phyloP scores from a whole-genome alignment of 2,329 filamentous ascomycete species.

The Cordyceps militaris region DNA sequence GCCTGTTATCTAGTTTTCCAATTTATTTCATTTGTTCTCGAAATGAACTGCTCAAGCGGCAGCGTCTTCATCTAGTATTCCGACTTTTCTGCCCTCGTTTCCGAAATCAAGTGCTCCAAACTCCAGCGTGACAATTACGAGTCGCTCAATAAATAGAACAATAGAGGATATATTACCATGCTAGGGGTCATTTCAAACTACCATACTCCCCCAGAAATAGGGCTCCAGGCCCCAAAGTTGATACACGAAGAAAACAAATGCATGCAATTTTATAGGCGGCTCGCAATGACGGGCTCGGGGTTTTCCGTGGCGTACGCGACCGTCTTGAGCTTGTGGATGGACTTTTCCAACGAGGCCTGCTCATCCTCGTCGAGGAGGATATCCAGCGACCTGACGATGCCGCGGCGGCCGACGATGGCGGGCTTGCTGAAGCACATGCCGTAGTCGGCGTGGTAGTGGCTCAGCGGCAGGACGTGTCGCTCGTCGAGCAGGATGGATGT shows the following conservation, averaged over 20 bases:
- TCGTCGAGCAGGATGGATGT: slow-evolving; percentile 42
- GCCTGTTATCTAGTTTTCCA: no score
- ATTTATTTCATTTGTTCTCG: no score
- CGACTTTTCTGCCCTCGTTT: no score
- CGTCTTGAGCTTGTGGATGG: slow-evolving; percentile 11
- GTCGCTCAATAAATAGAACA: slow-evolving; percentile 1
- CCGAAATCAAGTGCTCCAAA: neutral
- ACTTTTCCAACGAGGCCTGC: slow-evolving; percentile 12
- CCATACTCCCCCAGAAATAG: slow-evolving; percentile 1
- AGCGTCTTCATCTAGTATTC: neutral
- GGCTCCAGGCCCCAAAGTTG: slow-evolving; percentile 3
- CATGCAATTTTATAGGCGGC: slow-evolving; percentile 2
- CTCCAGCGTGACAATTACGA: neutral
- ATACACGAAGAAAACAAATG: slow-evolving; percentile 7
- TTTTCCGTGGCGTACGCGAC: slow-evolving; percentile 11
- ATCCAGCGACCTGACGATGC: slow-evolving; percentile 24
- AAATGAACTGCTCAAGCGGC: no score
- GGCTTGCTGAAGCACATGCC: slow-evolving; percentile 44
- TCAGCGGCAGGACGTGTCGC: slow-evolving; percentile 38
- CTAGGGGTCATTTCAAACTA: slow-evolving; percentile 9
- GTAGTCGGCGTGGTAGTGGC: slow-evolving; percentile 40
- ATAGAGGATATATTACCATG: slow-evolving; percentile 12
- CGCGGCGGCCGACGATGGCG: slow-evolving; percentile 39
- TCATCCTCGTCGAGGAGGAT: slow-evolving; percentile 9
- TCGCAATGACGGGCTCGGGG: slow-evolving; percentile 6